Percentiles rank a stretch among this genome's conserved stretches.
Conservation (phyloP, 768 basidiomycete species). For the Sarcomyxa edulis region DNA sequence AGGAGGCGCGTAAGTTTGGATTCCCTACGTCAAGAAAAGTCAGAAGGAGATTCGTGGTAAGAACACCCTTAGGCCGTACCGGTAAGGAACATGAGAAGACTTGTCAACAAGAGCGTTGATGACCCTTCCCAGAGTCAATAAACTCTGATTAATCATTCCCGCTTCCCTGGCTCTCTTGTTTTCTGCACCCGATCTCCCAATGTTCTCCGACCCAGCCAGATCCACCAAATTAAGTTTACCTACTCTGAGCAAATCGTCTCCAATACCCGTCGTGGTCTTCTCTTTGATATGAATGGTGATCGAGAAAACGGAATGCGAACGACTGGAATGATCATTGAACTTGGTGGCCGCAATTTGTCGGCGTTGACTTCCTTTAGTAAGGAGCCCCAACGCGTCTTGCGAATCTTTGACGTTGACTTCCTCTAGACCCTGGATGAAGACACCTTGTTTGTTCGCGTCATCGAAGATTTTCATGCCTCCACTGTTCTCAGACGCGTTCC, state of each 20-base stretch:
- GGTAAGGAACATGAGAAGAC: slow-evolving; percentile 89
- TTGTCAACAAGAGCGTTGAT: slow-evolving; percentile 95
- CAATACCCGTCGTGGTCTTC: slow-evolving; percentile 56
- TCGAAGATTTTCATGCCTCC: slow-evolving; percentile 87
- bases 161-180: slow-evolving; percentile 94
- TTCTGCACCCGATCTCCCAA: slow-evolving; percentile 92
- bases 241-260: slow-evolving; percentile 86
- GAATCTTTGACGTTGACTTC: slow-evolving; percentile 82
- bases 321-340: slow-evolving; percentile 96
- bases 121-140: slow-evolving; percentile 94
- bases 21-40: slow-evolving; percentile 61
- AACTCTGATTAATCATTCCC: slow-evolving; percentile 97
- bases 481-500: slow-evolving; percentile 31
- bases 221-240: slow-evolving; percentile 98
- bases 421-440: slow-evolving; percentile 93
- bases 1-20: slow-evolving; percentile 96
- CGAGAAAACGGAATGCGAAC: slow-evolving; percentile 97
- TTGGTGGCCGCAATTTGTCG: slow-evolving; percentile 94
- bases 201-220: slow-evolving; percentile 95
- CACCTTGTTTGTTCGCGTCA: slow-evolving; percentile 81
- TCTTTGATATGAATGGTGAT: slow-evolving; percentile 93
- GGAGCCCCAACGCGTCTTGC: slow-evolving; percentile 73
- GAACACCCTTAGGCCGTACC: slow-evolving; percentile 37
- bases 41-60: too few species aligned
- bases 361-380: slow-evolving; percentile 86